Evolutionary conservation across 1,284 basidiomycete species (phyloP).

Genomic region (Vanrija humicola): DNA sequence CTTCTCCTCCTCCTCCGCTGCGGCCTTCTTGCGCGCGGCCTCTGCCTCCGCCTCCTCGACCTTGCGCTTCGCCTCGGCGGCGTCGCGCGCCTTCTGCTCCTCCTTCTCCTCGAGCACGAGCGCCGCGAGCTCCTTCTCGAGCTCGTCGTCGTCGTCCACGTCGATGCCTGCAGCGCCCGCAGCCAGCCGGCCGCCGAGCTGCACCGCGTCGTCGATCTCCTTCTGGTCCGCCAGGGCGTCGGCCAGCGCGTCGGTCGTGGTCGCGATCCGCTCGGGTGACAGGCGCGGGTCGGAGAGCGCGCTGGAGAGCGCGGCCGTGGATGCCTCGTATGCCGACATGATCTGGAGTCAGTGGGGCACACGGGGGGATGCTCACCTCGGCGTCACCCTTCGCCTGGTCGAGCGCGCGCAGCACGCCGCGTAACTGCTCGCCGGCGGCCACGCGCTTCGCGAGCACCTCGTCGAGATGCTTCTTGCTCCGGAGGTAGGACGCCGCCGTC

Average conservation of each 20-base stretch:
- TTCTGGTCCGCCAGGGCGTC: constrained; percentile 73
- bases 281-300: constrained; percentile 77
- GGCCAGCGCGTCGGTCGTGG: constrained; percentile 79
- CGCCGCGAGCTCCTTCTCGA: constrained; percentile 52
- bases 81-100: constrained; percentile 26
- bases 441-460: constrained; percentile 72
- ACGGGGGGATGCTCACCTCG: constrained; percentile 56
- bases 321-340: constrained; percentile 77
- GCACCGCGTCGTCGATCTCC: constrained; percentile 76
- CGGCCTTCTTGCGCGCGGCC: constrained; percentile 11
- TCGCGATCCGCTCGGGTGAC: constrained; percentile 69
- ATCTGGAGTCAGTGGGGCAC: constrained; percentile 56
- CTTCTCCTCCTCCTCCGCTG: background rate
- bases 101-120: constrained; percentile 45
- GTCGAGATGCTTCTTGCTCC: constrained; percentile 73
- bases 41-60: constrained; percentile 35
- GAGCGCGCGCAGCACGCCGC: constrained; percentile 71
- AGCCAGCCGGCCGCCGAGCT: constrained; percentile 60
- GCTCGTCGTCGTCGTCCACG: constrained; percentile 51
- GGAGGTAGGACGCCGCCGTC: constrained; percentile 68
- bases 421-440: constrained; percentile 67
- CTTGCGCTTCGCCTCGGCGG: constrained; percentile 27
- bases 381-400: constrained; percentile 84
- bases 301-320: constrained; percentile 66
- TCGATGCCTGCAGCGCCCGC: constrained; percentile 54